These are phyloP conservation scores for Lithocarpus polystachyus DNA, from an alignment of 306 rosid species.

Conservation along the genomic window DNA sequence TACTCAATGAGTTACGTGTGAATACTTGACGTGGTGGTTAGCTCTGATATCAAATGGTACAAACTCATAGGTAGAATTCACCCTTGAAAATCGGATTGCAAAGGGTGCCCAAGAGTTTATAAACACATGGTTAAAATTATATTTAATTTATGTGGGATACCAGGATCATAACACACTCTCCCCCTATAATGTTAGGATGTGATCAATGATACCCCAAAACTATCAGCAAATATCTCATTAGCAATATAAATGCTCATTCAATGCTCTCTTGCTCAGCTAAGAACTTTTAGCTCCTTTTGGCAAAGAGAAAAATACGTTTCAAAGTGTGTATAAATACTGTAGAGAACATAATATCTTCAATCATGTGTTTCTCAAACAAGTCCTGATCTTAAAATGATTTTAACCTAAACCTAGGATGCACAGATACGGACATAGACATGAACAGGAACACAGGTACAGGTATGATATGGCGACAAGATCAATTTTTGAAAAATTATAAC, in stretches of 20 bases:
- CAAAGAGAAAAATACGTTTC: not conserved
- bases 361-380: constrained; percentile 1
- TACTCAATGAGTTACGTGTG: too few relatives aligned
- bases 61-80: too few relatives aligned
- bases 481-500: too few relatives aligned
- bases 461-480: too few relatives aligned
- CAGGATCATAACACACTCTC: constrained; percentile 23
- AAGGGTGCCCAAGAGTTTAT: too few relatives aligned
- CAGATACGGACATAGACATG: accelerated
- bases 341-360: not conserved
- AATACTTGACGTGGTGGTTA: too few relatives aligned
- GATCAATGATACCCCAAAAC: constrained; percentile 51
- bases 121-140: too few relatives aligned
- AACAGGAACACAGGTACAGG: accelerated
- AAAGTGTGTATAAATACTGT: not conserved
- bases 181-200: constrained; percentile 74
- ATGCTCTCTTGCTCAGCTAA: too few relatives aligned
- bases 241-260: too few relatives aligned
- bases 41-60: too few relatives aligned
- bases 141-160: too few relatives aligned
- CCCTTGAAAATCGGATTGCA: accelerated
- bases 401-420: not conserved
- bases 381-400: not conserved
- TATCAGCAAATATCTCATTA: constrained; percentile 30
- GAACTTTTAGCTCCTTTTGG: not conserved